A percentile compares a stretch with the other conserved stretches of the same genome.
These are phyloP conservation scores for Cenococcum geophilum DNA, from an alignment of 495 filamentous ascomycete genomes.

Conservation along the genomic window DNA sequence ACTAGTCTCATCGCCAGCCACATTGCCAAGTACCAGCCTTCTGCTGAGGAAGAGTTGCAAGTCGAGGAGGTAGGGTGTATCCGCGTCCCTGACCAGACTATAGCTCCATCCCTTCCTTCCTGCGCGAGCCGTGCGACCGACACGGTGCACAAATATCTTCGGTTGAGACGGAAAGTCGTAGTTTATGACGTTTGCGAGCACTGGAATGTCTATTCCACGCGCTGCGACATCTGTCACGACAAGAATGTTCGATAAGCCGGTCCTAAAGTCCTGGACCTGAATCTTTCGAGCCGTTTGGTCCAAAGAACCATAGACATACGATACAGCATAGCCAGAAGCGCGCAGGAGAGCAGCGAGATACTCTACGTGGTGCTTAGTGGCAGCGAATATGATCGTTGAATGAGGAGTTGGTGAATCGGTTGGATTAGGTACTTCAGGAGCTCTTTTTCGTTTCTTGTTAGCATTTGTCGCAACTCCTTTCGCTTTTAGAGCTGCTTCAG, in stretches of 20 bases:
- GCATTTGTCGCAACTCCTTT: constrained; percentile 34
- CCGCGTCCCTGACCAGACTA: constrained; percentile 75
- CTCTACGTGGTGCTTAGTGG: constrained; percentile 98
- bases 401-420: constrained; percentile 61
- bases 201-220: constrained; percentile 93
- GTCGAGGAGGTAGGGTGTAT: constrained; percentile 86
- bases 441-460: constrained; percentile 49
- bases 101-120: constrained; percentile 91
- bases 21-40: constrained; percentile 63
- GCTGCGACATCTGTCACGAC: constrained; percentile 98
- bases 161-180: constrained; percentile 97
- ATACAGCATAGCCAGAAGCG: constrained; percentile 75
- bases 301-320: constrained; percentile 85
- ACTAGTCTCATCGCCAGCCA: constrained; percentile 49
- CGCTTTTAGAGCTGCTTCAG: constrained; percentile 45
- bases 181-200: constrained; percentile 96
- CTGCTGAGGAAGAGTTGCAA: constrained; percentile 89
- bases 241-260: constrained; percentile 76
- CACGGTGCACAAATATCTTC: constrained; percentile 93
- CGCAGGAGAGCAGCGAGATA: constrained; percentile 71
- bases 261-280: constrained; percentile 82
- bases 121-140: constrained; percentile 90
- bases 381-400: constrained; percentile 89
- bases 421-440: constrained; percentile 41
- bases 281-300: constrained; percentile 89